A percentile compares a stretch with the other conserved stretches of the same genome.
phyloP scores from a whole-genome alignment of 163 green algal species.

The Trebouxiophyceae sp. region DNA sequence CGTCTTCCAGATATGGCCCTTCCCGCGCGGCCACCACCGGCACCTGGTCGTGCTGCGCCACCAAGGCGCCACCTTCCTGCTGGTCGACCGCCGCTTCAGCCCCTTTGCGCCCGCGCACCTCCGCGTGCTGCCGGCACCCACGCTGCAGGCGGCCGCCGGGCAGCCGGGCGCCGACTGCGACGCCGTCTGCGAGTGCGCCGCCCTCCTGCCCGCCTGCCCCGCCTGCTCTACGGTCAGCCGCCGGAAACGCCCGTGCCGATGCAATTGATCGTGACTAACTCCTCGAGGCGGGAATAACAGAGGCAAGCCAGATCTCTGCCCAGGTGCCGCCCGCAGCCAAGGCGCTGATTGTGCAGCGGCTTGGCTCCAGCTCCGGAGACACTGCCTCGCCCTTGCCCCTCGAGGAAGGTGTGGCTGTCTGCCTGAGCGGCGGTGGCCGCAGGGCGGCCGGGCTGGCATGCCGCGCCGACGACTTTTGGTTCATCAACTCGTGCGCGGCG shows the following conservation, averaged over 20 bases:
- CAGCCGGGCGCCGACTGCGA: conserved; percentile 13
- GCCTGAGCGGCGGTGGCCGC: no score
- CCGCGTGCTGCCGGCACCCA: conserved; percentile 6
- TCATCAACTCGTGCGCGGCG: conserved; percentile 35
- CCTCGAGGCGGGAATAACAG: no score
- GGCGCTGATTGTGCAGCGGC: no score
- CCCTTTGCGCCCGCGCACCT: conserved; percentile 26
- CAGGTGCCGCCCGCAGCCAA: no score
- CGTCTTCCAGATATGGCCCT: conserved; percentile 31
- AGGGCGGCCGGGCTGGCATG: conserved; percentile 22
- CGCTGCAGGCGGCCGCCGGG: conserved; percentile 4
- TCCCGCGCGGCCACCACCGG: conserved; percentile 27
- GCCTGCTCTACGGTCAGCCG: no score
- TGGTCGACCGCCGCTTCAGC: conserved; percentile 34
- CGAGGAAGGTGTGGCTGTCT: no score
- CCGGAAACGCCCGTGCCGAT: no score
- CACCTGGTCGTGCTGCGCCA: conserved; percentile 1
- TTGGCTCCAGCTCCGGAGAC: no score
- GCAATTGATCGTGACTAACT: no score
- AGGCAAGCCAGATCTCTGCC: no score
- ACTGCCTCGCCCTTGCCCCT: no score
- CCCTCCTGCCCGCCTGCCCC: no score
- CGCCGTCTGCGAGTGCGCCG: conserved; percentile 10
- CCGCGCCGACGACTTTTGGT: conserved; percentile 33
- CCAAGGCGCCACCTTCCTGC: conserved; percentile 22